Conservation (phyloP, 2,329 filamentous ascomycete genomes). For the Aspergillus pseudotamarii region DNA sequence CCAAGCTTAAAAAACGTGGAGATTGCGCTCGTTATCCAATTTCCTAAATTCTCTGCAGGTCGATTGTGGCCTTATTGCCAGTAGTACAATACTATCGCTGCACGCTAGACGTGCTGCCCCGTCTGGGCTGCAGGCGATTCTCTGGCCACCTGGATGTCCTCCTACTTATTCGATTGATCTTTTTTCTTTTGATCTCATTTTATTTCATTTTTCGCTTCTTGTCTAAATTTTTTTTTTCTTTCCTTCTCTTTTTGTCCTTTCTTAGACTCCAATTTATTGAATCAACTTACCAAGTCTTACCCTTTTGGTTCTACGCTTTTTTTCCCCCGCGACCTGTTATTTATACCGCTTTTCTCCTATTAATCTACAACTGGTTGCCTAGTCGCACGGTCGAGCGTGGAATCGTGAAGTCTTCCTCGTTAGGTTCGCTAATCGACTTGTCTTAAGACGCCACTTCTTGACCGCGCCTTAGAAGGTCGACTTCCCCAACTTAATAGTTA, state of each 20-base stretch:
- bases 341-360: not conserved
- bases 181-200: constrained; percentile 11
- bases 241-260: constrained; percentile 11
- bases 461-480: not conserved
- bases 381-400: constrained; percentile 16
- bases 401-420: constrained; percentile 6
- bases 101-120: constrained; percentile 27
- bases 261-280: constrained; percentile 4
- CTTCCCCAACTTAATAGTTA: constrained; percentile 4
- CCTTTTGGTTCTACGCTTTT: not conserved
- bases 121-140: constrained; percentile 23
- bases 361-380: not conserved
- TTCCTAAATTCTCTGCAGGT: constrained; percentile 2
- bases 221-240: constrained; percentile 2
- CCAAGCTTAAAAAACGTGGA: constrained; percentile 1
- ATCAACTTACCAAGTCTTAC: constrained; percentile 6
- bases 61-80: constrained; percentile 10
- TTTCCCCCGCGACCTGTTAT: constrained; percentile 5
- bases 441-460: constrained; percentile 1
- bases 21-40: constrained; percentile 4
- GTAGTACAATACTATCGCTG: constrained; percentile 19
- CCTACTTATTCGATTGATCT: constrained; percentile 2
- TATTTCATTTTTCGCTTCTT: constrained; percentile 7
- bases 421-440: constrained; percentile 6
- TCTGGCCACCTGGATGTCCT: constrained; percentile 21